phyloP scores from a whole-genome alignment of 192 early-diverging fungal species.

The Lobulomyces angularis region DNA sequence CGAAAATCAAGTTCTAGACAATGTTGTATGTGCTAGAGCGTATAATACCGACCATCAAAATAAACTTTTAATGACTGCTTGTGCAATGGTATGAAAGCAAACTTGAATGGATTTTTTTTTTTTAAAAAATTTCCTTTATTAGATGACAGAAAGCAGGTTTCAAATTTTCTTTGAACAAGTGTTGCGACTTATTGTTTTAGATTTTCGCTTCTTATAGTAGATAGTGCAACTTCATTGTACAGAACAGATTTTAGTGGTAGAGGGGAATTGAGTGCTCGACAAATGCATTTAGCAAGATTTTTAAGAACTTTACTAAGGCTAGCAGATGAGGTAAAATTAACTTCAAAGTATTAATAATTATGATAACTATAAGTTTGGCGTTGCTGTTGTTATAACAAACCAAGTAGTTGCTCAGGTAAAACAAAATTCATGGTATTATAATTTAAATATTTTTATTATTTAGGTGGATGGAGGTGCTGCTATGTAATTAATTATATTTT shows the following conservation, averaged over 20 bases:
- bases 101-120: too few relatives aligned
- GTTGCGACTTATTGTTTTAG: too few relatives aligned
- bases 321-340: slow-evolving; percentile 93
- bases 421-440: too few relatives aligned
- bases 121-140: too few relatives aligned
- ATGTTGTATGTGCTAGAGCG: slow-evolving; percentile 86
- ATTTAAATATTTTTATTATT: too few relatives aligned
- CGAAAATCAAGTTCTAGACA: slow-evolving; percentile 79
- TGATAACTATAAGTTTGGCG: slow-evolving; percentile 56
- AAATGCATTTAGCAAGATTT: slow-evolving; percentile 89
- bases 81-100: slow-evolving; percentile 89
- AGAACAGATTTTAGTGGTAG: slow-evolving; percentile 93
- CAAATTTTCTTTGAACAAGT: too few relatives aligned
- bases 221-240: slow-evolving; percentile 85
- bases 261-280: slow-evolving; percentile 86
- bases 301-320: slow-evolving; percentile 70
- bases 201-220: slow-evolving; percentile 78
- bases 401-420: slow-evolving; percentile 91
- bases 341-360: too few relatives aligned
- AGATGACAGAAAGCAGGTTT: too few relatives aligned
- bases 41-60: slow-evolving; percentile 95
- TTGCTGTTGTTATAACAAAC: slow-evolving; percentile 95
- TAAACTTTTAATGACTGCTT: slow-evolving; percentile 68
- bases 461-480: slow-evolving; percentile 75
- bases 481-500: slow-evolving; percentile 74